A percentile compares a stretch with the other conserved stretches of the same genome.
Conservation (phyloP, 225 moss, liverwort and hornwort genomes). For the Physcomitrellopsis africana region DNA sequence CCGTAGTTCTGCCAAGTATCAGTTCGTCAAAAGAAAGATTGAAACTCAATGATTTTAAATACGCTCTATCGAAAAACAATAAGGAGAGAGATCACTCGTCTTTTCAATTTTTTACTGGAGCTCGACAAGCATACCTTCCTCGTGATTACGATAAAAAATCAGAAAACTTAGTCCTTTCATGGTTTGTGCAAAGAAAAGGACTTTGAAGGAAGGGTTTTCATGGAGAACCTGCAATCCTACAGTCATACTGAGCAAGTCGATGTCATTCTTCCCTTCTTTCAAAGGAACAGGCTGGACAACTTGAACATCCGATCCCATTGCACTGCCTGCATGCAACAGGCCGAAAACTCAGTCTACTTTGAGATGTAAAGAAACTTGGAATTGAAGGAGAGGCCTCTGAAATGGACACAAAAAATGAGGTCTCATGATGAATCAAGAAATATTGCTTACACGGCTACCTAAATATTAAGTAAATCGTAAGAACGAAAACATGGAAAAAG, state of each 20-base stretch:
- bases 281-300: slow-evolving; percentile 69
- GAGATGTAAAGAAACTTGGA: background rate
- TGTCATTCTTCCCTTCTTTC: slow-evolving; percentile 67
- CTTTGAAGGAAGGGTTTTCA: background rate
- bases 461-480: background rate
- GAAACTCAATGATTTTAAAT: too few relatives aligned
- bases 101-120: too few relatives aligned
- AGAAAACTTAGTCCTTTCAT: background rate
- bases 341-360: slow-evolving; percentile 17
- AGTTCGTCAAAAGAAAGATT: slow-evolving; percentile 10
- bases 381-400: background rate
- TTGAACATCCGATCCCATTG: slow-evolving; percentile 62
- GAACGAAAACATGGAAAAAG: background rate
- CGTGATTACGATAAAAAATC: background rate
- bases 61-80: background rate
- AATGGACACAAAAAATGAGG: background rate
- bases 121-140: background rate
- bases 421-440: background rate
- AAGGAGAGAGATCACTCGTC: background rate
- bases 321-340: slow-evolving; percentile 72
- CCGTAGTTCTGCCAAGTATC: slow-evolving; percentile 73
- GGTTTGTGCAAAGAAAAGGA: background rate
- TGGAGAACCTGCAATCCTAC: slow-evolving; percentile 77
- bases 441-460: background rate
- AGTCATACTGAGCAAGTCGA: slow-evolving; percentile 91